Base-by-base conservation (phyloP, 306 rosid genomes). In the Quercus agrifolia region DNA sequence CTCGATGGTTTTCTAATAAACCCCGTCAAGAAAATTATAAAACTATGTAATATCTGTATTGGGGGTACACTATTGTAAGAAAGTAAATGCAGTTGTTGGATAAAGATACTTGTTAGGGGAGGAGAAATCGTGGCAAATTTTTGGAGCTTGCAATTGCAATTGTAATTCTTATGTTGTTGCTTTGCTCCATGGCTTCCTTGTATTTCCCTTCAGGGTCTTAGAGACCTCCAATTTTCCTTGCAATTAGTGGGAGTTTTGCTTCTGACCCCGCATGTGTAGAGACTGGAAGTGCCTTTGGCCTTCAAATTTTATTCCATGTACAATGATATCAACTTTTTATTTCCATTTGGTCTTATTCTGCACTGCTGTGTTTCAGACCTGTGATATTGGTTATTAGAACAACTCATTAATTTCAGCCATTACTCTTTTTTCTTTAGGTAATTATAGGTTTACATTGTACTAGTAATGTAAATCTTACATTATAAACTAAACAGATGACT, bases 111-210 rank as follows among this genome's bases (percentile, higher is more conserved):
- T 85, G 28, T 77, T 88, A 76, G 91, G 90, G 86, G 87, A 84
- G 86, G 71, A 64, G 71, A 74, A 71, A 82, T 75, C 80, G 81
- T 51, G 31, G 71, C 58, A 74, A 79, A 74, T 78, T 11, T 25
- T 71, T 81, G 85, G 96, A 86, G 88, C 85, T 81, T 78, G 90
- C 87, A 87, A 79, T 86, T 83, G 80, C 86, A 83, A 89, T 81
- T 91, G 89, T 89, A 86, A 87, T 89, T 86, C 79, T 89, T 80
- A 73, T 75, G 87, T 76, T 70, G 86, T 86, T 89, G 90, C 89
- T 77, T 77, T 77, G 90, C 88, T 87, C 85, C 88, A 73, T 61
- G 74, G 68, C 67, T 77, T 61, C 81, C 63, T 30, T 85, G 77
- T 79, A 71, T 85, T 85, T 79, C 77, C 76, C 78, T 78, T 59